Evolutionary conservation across 352 stramenopile species (phyloP), one percentile per base, ranked within the genome.

Genomic region (Saprolegnia parasitica): DNA sequence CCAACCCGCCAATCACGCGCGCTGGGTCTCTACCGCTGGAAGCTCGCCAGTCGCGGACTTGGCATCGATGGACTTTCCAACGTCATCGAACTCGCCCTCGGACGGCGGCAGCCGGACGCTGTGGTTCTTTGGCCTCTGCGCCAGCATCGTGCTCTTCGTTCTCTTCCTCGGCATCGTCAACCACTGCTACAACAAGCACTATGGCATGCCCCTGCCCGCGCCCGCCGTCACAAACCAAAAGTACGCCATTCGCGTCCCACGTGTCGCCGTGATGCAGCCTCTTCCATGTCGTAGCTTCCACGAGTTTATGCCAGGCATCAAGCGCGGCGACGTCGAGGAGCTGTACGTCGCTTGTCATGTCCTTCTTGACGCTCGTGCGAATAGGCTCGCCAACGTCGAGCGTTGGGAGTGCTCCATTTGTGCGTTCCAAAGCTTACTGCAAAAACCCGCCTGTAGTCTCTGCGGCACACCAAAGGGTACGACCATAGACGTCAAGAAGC

Each of bases 361-460:
- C 29, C 29, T 35, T 35, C 29, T 35, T 35, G 5, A 2, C 29
- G 29, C 29, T 35, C 29, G 2, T 35, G 2, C 29, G 29, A 35
- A 35, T 58, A 68, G 62, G 24, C 24, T 68, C 5, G 20, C 47
- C 16, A 37, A 68, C 10, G 62, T 37, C 11, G n/a, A 56, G 29
- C 40, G 62, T 18, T 68, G 62, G 62, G 62, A 68, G 23, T 68
- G 62, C 37, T 61, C 46, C 13, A 58, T 68, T 20, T 68, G 62
- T 32, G 46, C 40, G 4, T 68, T 68, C 50, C 29, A 68, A 24
- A 68, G 35, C 46, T 8, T 68, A 4, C 13, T 45, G 3, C 20
- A 56, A 24, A 56, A 68, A 40, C 62, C 10, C 24, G 11, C 23
- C 9, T 68, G 62, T 60, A 45, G 26, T n/a, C 62, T 68, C 20